Evolutionary conservation across 2,329 filamentous ascomycete species (phyloP), one percentile per base, ranked within the genome.

Genomic region (Epichloe hybrida): DNA sequence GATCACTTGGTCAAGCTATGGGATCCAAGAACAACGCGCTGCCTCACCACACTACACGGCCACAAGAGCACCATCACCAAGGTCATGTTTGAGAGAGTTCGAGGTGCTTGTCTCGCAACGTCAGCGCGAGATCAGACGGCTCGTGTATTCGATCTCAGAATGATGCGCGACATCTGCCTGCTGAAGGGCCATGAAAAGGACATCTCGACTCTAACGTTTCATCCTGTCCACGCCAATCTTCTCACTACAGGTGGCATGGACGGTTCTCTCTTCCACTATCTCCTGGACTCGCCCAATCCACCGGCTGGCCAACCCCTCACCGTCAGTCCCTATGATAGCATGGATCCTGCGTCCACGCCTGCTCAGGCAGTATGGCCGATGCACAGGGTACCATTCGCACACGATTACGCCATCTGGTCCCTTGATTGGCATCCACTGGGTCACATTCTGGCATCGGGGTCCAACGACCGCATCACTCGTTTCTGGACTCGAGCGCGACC

Each of bases 21-120:
- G 93, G 93, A 98, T 66, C 93, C 93, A n/a, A 80, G 93, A 51
- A 91, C 84, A 5, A 84, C 86, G 37, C 83, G 89, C 42, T 95
- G 89, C 64, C 74, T 98, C 50, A 96, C 91, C 0, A 97, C 91
- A 0, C 79, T 98, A 3, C 90, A 95, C 66, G 91, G 89, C 42
- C 93, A 97, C 69, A 98, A 98, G 67, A 97, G 95, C 64, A 95
- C 89, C 38, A 90, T 98, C 61, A 93, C 89, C 43, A 93, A 93
- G 63, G 94, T 90, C 0, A 71, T 85, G 44, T 98, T 98, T 63
- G 93, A 96, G 64, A 84, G 84, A 48, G 83, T 87, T 9, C 84
- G 87, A 61, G 90, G 88, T 34, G 78, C 84, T 56, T 84, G 95
- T 54, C 77, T 98, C 46, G 93, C 91, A 37, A 96, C 93, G 0